phyloP scores from a whole-genome alignment of 805 yeast genomes.

The Barnettozyma siamensis region DNA sequence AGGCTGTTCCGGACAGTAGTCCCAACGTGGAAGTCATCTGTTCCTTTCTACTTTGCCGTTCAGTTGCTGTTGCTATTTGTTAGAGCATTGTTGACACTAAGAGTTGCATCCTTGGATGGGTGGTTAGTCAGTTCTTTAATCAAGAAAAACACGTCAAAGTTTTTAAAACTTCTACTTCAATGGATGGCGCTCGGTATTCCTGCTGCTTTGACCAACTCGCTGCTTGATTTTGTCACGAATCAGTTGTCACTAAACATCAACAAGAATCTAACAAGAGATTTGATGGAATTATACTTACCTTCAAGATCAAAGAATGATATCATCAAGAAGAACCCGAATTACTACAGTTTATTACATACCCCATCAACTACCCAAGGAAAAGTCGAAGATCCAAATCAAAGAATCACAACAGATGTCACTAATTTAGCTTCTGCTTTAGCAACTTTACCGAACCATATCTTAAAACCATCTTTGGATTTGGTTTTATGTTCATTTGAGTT shows the following conservation, averaged over 20 bases:
- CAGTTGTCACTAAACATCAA: conserved; percentile 56
- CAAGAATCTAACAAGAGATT: conserved; percentile 53
- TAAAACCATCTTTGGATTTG: conserved; percentile 79
- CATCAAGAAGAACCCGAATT: conserved; percentile 50
- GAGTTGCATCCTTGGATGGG: conserved; percentile 86
- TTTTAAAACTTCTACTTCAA: conserved; percentile 53
- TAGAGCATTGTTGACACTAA: conserved; percentile 70
- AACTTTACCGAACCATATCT: conserved; percentile 70
- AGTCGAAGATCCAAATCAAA: conserved; percentile 73
- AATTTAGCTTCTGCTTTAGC: conserved; percentile 69
- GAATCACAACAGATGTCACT: conserved; percentile 75
- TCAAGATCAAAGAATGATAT: conserved; percentile 32
- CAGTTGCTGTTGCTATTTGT: conserved; percentile 44
- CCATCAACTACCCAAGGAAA: conserved; percentile 31
- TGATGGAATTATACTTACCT: conserved; percentile 70
- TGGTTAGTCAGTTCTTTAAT: conserved; percentile 75
- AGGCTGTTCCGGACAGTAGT: conserved; percentile 15
- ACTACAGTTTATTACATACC: conserved; percentile 65
- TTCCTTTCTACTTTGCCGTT: conserved; percentile 18
- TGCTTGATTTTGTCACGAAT: conserved; percentile 55
- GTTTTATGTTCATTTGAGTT: conserved; percentile 75
- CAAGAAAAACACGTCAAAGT: conserved; percentile 57
- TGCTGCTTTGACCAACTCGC: conserved; percentile 71
- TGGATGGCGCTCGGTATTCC: conserved; percentile 90
- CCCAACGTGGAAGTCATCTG: conserved; percentile 22